Base-by-base conservation (phyloP, 345 rosid species). In the Trapa bicornis region DNA sequence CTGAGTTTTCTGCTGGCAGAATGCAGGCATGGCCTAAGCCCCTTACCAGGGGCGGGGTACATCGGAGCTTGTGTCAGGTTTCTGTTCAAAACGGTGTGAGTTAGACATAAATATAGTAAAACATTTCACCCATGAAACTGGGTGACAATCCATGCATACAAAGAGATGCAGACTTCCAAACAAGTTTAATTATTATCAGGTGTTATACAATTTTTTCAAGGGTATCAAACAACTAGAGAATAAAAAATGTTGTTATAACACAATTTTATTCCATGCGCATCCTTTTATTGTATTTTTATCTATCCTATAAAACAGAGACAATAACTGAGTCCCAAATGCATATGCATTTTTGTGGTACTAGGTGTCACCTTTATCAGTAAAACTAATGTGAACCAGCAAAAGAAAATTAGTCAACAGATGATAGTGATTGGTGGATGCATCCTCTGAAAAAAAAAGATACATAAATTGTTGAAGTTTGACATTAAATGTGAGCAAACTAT, bases 41-140 rank as follows among this genome's bases (percentile, higher is more conserved):
- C 96, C 91, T 88, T 87, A 86, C 32, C 84, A 86, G 89, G 96
- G 96, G 89, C 92, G 96, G 82, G 96, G 89, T 75, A 86, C 77
- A 75, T 87, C 96, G 80, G 83, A 86, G 83, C 82, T 86, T 33
- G 87, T 77, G 74, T 88, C 92, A 75, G 81, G 78, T 77, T 86
- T 91, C 72, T 83, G 96, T 74, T 85, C 85, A 74, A 77, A 84
- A 71, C 80, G 77, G 82, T 83, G 47, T 29, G 41, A 57, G 62
- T 54, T 13, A 11, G 67, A 7, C 43, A 16, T 3, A 61, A 14
- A 11, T 48, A n/a, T 32, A 48, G 43, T 37, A 61, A 17, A 68
- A 38, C 64, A 56, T 50, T 13, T n/a, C 47, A 70, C 42, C 17
- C 13, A n/a, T 56, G 43, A 38, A 0, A 62, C 10, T 41, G 50